These are phyloP conservation scores for Lactarius sanguifluus DNA, from an alignment of 768 basidiomycete genomes.

Conservation along the genomic window DNA sequence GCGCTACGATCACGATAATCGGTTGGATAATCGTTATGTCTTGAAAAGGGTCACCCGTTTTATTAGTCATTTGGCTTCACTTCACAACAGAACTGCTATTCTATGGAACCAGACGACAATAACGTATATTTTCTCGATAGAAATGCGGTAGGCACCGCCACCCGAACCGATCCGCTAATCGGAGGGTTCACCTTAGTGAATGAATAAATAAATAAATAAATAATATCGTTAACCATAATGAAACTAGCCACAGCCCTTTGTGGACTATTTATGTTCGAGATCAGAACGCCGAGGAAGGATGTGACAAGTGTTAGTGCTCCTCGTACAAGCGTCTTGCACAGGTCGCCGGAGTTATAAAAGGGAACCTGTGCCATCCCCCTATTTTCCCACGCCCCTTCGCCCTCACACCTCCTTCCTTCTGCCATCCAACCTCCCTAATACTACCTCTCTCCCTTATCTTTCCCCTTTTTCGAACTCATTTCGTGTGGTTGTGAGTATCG, in stretches of 20 bases:
- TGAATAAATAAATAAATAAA: not conserved
- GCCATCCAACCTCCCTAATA: conserved; percentile 24
- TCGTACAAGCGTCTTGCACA: conserved; percentile 22
- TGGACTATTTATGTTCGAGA: not conserved
- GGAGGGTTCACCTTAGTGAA: not conserved
- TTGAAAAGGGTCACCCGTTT: not conserved
- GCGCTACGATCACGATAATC: not conserved
- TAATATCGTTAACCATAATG: not conserved
- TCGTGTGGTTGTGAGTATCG: conserved; percentile 18
- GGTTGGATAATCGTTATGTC: not conserved
- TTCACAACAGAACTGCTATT: not conserved
- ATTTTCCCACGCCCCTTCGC: conserved; percentile 35
- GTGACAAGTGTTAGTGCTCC: conserved; percentile 7
- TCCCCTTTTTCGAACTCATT: conserved; percentile 14
- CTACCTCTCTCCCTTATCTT: conserved; percentile 19
- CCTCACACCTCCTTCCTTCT: conserved; percentile 31
- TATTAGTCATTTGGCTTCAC: not conserved
- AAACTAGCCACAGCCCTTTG: not conserved
- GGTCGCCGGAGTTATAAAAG: conserved; percentile 31
- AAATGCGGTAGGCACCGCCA: not conserved
- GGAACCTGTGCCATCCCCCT: conserved; percentile 25
- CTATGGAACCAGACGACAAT: not conserved
- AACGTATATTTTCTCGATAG: not conserved
- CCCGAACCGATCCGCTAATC: not conserved
- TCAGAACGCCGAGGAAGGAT: conserved; percentile 8